Evolutionary conservation across 768 basidiomycete species (phyloP).

Genomic region (Mycena rosella): DNA sequence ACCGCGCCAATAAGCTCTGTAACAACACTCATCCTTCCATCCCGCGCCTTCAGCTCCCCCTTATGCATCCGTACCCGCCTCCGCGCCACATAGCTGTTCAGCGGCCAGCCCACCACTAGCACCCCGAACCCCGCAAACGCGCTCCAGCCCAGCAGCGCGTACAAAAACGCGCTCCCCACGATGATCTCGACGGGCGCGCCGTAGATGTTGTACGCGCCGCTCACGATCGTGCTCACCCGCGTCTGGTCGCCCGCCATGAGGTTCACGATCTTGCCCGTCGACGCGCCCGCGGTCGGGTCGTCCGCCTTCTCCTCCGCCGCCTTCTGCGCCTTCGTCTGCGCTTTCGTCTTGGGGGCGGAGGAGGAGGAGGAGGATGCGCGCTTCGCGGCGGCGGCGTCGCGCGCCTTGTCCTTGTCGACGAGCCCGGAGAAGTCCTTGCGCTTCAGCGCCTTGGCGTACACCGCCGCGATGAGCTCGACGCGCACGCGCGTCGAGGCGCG

Average conservation of each 20-base stretch:
- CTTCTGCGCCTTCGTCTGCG: not conserved
- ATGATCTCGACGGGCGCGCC: constrained; percentile 71
- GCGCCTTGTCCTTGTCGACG: constrained; percentile 49
- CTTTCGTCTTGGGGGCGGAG: not conserved
- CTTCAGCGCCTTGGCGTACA: constrained; percentile 91
- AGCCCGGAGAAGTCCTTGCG: constrained; percentile 87
- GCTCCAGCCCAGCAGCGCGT: constrained; percentile 71
- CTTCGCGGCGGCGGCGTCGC: constrained; percentile 9
- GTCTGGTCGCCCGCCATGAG: constrained; percentile 88
- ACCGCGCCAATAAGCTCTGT: constrained; percentile 83
- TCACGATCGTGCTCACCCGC: constrained; percentile 44
- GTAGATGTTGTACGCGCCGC: constrained; percentile 29
- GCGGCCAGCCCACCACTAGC: constrained; percentile 73
- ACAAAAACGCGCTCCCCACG: constrained; percentile 69
- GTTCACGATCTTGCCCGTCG: constrained; percentile 91
- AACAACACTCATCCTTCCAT: constrained; percentile 83
- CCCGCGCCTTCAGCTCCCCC: constrained; percentile 71
- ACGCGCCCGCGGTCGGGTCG: constrained; percentile 81
- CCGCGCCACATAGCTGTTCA: constrained; percentile 76
- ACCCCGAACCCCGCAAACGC: constrained; percentile 85
- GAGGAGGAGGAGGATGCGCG: not conserved
- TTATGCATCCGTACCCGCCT: constrained; percentile 76
- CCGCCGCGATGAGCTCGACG: constrained; percentile 83
- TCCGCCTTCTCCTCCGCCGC: constrained; percentile 48
- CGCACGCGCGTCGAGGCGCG: constrained; percentile 80